phyloP scores from a whole-genome alignment of 1,139 yeast species.

The Blastobotrys indianensis region DNA sequence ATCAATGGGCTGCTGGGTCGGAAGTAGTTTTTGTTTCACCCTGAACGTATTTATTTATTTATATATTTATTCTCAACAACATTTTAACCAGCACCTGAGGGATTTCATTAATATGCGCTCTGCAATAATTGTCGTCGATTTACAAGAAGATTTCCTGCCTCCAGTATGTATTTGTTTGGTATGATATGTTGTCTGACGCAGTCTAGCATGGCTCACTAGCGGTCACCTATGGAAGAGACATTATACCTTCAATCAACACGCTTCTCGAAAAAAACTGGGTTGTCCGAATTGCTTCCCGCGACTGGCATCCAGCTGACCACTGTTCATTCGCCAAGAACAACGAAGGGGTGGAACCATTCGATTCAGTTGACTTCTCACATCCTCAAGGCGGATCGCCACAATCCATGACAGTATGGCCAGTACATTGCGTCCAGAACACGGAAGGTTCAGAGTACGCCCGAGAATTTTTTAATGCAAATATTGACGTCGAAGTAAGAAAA shows the following conservation, averaged over 20 bases:
- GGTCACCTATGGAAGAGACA: conserved; percentile 56
- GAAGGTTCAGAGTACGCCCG: conserved; percentile 60
- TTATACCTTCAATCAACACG: conserved; percentile 47
- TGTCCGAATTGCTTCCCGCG: conserved; percentile 66
- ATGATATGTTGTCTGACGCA: too few relatives aligned
- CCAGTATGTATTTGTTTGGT: conserved; percentile 33
- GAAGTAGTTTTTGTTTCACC: background rate
- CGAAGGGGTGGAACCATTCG: conserved; percentile 45
- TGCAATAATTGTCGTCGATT: conserved; percentile 69
- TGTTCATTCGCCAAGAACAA: conserved; percentile 77
- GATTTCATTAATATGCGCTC: conserved; percentile 12
- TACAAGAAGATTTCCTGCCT: conserved; percentile 82
- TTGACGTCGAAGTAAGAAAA: conserved; percentile 47
- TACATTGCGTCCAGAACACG: conserved; percentile 73
- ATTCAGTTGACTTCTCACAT: conserved; percentile 41
- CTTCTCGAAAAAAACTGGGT: conserved; percentile 49
- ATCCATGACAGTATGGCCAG: conserved; percentile 69
- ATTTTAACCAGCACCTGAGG: background rate
- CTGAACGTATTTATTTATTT: background rate
- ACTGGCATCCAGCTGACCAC: conserved; percentile 83
- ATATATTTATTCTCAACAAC: background rate
- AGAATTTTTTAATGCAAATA: conserved; percentile 34
- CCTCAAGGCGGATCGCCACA: conserved; percentile 40
- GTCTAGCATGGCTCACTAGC: conserved; percentile 59
- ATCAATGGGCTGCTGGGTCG: conserved; percentile 1